Evolutionary conservation across 768 basidiomycete species (phyloP), one percentile per base, ranked within the genome.

Genomic region (Russula ochroleuca): DNA sequence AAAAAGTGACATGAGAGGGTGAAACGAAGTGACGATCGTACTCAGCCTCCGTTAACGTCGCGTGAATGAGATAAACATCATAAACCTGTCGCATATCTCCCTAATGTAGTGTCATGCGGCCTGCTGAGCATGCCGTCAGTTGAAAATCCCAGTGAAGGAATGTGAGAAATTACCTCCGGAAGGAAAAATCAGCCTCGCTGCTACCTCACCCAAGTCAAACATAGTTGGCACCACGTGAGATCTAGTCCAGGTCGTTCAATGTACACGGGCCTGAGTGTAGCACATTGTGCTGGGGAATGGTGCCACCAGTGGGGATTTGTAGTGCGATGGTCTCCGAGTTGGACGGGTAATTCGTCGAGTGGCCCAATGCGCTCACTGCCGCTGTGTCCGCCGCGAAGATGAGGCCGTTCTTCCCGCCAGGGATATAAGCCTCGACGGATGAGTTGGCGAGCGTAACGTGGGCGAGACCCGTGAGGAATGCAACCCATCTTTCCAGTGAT

Each of bases 261-360:
- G 35, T 25, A 53, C 71, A 72, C 21, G 71, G 63, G 13, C 71
- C 71, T 0, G 35, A 10, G 61, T 67, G 19, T 23, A 72, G 45
- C n/a, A 72, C 69, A 3, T 31, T 61, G 63, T 72, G 70, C 0
- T 41, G 10, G 21, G 71, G 71, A 21, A 69, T 58, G 19, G 35
- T 31, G 47, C 71, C 71, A 25, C 50, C 61, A 13, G 69, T 69
- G 37, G 71, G 71, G 31, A 72, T 72, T 61, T 72, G 71, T 21
- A 72, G 54, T 14, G 54, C 68, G 49, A 23, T 53, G 8, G 71
- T 72, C 63, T 64, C 63, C 10, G 41, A 28, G 3, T 50, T 28
- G 38, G 69, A 68, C 8, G 71, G 71, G 63, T 70, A 72, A 15
- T 52, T 53, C 40, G 70, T 70, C 62, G 47, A 55, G 64, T 72